Evolutionary conservation across 2,329 filamentous ascomycete genomes (phyloP).

Genomic region (Talaromyces marneffei): DNA sequence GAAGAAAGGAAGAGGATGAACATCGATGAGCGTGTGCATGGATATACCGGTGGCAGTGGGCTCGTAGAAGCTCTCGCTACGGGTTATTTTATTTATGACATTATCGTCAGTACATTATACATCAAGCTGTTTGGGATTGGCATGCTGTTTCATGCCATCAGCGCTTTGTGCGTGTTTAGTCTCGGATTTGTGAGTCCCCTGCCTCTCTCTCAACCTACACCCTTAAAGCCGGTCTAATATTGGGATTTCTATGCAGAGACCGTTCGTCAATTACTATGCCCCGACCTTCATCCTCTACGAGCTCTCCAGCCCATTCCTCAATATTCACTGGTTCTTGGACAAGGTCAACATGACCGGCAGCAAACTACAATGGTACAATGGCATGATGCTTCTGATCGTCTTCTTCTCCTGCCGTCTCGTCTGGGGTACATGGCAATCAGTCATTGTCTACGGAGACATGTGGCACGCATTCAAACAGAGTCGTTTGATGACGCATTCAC

Average conservation of each 20-base stretch:
- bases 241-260: slow-evolving; percentile 42
- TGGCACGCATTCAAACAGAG: slow-evolving; percentile 47
- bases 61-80: slow-evolving; percentile 56
- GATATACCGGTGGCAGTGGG: slow-evolving; percentile 55
- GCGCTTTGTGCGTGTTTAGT: slow-evolving; percentile 55
- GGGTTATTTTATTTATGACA: slow-evolving; percentile 61
- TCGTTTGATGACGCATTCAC: slow-evolving; percentile 27
- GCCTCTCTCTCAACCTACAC: slow-evolving; percentile 12
- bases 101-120: slow-evolving; percentile 52
- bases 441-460: slow-evolving; percentile 56
- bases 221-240: not conserved
- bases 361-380: slow-evolving; percentile 58
- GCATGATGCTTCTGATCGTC: slow-evolving; percentile 51
- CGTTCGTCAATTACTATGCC: slow-evolving; percentile 61
- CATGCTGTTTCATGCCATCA: slow-evolving; percentile 57
- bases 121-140: slow-evolving; percentile 56
- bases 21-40: slow-evolving; percentile 51
- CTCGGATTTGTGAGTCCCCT: slow-evolving; percentile 59
- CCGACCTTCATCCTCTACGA: slow-evolving; percentile 64
- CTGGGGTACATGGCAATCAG: slow-evolving; percentile 58
- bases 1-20: slow-evolving; percentile 51
- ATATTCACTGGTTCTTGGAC: slow-evolving; percentile 66
- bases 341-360: slow-evolving; percentile 61
- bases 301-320: slow-evolving; percentile 60
- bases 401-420: slow-evolving; percentile 59